phyloP scores from a whole-genome alignment of 805 yeast species.

The Osmozyma mogii region DNA sequence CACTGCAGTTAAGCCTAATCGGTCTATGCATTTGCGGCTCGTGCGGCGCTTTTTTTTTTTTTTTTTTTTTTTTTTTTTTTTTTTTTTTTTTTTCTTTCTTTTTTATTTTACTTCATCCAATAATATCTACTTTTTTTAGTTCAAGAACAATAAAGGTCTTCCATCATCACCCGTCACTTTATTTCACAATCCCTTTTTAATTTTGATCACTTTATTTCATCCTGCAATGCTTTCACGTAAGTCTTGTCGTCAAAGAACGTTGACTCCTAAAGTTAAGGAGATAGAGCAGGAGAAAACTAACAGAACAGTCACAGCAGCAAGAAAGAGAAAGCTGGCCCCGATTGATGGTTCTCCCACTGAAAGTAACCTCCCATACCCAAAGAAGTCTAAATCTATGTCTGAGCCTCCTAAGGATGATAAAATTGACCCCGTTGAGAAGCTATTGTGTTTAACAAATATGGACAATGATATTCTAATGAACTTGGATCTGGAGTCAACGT shows the following conservation, averaged over 20 bases:
- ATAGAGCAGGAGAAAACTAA: conserved; percentile 4
- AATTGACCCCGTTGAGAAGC: conserved; percentile 37
- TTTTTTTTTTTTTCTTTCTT: not conserved
- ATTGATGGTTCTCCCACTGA: conserved; percentile 2
- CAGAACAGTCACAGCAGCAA: conserved; percentile 4
- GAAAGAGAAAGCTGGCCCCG: conserved; percentile 3
- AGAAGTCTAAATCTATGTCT: not conserved
- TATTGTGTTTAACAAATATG: conserved; percentile 26
- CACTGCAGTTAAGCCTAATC: too few species aligned
- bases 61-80: conserved; percentile 1
- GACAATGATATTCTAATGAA: conserved; percentile 25
- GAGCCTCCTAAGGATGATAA: conserved; percentile 15
- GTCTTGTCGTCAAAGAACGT: conserved; percentile 22
- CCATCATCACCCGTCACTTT: too few species aligned
- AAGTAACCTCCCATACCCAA: conserved; percentile 1
- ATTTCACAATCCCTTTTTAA: too few species aligned
- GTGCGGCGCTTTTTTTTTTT: conserved; percentile 1
- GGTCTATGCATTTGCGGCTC: too few species aligned
- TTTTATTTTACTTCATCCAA: conserved; percentile 1
- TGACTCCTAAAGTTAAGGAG: conserved; percentile 14
- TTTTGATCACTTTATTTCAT: too few species aligned
- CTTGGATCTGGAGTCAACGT: conserved; percentile 9
- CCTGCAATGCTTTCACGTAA: conserved; percentile 21
- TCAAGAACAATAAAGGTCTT: too few species aligned
- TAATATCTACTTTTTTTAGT: too few species aligned